Conservation (phyloP, 1,284 basidiomycete genomes). For the Sanghuangporus baumii region DNA sequence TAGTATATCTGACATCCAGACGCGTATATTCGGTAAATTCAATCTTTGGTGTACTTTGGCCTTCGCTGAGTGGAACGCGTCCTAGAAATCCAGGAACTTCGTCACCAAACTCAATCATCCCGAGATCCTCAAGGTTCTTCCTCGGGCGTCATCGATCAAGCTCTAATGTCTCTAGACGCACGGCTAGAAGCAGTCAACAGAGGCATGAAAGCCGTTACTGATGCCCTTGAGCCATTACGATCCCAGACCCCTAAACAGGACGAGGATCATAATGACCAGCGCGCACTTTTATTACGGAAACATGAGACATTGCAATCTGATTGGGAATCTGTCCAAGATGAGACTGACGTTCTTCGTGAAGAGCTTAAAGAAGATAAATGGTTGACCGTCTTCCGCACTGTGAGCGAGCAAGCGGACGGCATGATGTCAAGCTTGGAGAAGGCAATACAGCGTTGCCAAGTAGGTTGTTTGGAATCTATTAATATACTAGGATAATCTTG, state of each 20-base stretch:
- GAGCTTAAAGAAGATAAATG: constrained; percentile 96
- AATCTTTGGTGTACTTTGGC: constrained; percentile 8
- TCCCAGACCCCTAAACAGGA: constrained; percentile 45
- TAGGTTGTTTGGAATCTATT: constrained; percentile 28
- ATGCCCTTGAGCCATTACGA: constrained; percentile 53
- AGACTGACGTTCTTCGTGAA: constrained; percentile 77
- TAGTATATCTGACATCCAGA: constrained; percentile 78
- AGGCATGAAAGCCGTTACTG: constrained; percentile 62
- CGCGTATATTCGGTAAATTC: constrained; percentile 73
- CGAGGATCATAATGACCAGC: constrained; percentile 34
- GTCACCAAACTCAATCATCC: constrained; percentile 70
- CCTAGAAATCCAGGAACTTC: constrained; percentile 77
- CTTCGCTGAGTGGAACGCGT: constrained; percentile 9
- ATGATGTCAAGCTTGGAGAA: constrained; percentile 97
- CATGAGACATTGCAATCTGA: constrained; percentile 63
- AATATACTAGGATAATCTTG: neutral
- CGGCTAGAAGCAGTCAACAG: constrained; percentile 68
- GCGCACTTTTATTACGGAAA: constrained; percentile 56
- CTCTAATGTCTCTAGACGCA: constrained; percentile 74
- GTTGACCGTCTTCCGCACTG: constrained; percentile 90
- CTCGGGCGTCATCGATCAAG: constrained; percentile 70
- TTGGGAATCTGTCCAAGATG: constrained; percentile 77
- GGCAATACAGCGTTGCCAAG: constrained; percentile 79
- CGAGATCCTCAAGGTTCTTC: constrained; percentile 46
- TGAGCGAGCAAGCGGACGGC: constrained; percentile 87